phyloP scores from a whole-genome alignment of 495 filamentous ascomycete genomes.

The Xylaria acuta region DNA sequence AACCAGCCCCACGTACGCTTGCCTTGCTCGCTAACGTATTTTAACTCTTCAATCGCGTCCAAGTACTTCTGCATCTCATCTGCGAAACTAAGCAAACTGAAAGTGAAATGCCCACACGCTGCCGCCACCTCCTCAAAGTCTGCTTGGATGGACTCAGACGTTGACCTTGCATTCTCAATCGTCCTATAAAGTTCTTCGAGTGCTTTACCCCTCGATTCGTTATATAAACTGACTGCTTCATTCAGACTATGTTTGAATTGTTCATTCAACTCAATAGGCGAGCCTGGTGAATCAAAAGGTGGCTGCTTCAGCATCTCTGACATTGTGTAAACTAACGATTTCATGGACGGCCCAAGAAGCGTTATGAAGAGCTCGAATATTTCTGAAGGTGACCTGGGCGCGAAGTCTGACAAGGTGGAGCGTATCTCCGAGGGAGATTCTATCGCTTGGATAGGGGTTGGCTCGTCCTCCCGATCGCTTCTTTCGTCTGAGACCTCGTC shows the following conservation, averaged over 20 bases:
- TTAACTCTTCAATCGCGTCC: constrained; percentile 83
- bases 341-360: constrained; percentile 92
- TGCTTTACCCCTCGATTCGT: constrained; percentile 72
- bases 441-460: constrained; percentile 20
- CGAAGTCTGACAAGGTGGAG: constrained; percentile 29
- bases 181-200: constrained; percentile 78
- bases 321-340: constrained; percentile 88
- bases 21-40: constrained; percentile 65
- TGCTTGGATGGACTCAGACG: constrained; percentile 76
- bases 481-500: constrained; percentile 71
- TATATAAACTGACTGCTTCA: constrained; percentile 81
- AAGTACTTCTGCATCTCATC: constrained; percentile 85
- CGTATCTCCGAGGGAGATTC: constrained; percentile 26
- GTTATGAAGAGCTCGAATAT: constrained; percentile 89
- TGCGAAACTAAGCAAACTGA: constrained; percentile 85
- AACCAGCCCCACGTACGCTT: constrained; percentile 85
- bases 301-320: constrained; percentile 87
- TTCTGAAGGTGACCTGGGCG: constrained; percentile 66
- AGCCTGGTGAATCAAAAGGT: constrained; percentile 73
- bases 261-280: constrained; percentile 73
- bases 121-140: constrained; percentile 97
- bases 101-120: constrained; percentile 93
- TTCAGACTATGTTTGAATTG: constrained; percentile 78
- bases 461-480: constrained; percentile 51
- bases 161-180: constrained; percentile 69